Percentiles rank a stretch among this genome's conserved stretches.
These are phyloP conservation scores for Colletotrichum simmondsii DNA, from an alignment of 2,329 filamentous ascomycete genomes.

Conservation along the genomic window DNA sequence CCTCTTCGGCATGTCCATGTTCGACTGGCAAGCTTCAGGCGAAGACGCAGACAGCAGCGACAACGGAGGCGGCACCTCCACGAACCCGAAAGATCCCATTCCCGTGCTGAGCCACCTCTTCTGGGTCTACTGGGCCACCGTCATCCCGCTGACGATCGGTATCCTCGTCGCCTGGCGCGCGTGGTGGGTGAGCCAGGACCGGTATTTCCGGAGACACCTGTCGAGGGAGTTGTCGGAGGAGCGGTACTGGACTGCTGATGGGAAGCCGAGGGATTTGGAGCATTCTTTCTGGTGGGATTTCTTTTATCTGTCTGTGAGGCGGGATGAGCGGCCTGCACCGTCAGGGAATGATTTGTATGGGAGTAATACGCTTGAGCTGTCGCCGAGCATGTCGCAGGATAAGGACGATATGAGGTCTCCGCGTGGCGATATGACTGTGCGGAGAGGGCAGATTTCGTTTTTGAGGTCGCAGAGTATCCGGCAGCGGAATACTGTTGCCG, in stretches of 20 bases:
- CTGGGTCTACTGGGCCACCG: slow-evolving; percentile 59
- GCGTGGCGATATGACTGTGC: slow-evolving; percentile 15
- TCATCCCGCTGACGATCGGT: slow-evolving; percentile 53
- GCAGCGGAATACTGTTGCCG: slow-evolving; percentile 24
- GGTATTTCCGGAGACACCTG: slow-evolving; percentile 56
- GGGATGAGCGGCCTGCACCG: slow-evolving; percentile 41
- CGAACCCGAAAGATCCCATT: slow-evolving; percentile 39
- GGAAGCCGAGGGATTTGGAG: slow-evolving; percentile 53
- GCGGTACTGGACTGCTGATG: slow-evolving; percentile 58
- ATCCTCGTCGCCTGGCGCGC: slow-evolving; percentile 56
- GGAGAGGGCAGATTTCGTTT: slow-evolving; percentile 28
- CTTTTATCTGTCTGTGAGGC: slow-evolving; percentile 50
- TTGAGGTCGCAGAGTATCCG: slow-evolving; percentile 27
- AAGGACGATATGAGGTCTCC: slow-evolving; percentile 31
- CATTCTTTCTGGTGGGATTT: slow-evolving; percentile 56
- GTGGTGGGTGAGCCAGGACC: slow-evolving; percentile 60
- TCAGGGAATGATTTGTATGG: slow-evolving; percentile 10
- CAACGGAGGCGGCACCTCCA: slow-evolving; percentile 13
- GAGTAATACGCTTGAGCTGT: slow-evolving; percentile 16
- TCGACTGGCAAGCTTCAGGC: slow-evolving; percentile 54
- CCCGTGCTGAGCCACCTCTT: slow-evolving; percentile 52
- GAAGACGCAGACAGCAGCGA: slow-evolving; percentile 41
- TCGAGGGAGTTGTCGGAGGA: slow-evolving; percentile 59
- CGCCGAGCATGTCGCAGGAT: slow-evolving; percentile 19
- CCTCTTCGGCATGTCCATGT: slow-evolving; percentile 59